phyloP scores from a whole-genome alignment of 306 rosid species.

The Alnus glutinosa region DNA sequence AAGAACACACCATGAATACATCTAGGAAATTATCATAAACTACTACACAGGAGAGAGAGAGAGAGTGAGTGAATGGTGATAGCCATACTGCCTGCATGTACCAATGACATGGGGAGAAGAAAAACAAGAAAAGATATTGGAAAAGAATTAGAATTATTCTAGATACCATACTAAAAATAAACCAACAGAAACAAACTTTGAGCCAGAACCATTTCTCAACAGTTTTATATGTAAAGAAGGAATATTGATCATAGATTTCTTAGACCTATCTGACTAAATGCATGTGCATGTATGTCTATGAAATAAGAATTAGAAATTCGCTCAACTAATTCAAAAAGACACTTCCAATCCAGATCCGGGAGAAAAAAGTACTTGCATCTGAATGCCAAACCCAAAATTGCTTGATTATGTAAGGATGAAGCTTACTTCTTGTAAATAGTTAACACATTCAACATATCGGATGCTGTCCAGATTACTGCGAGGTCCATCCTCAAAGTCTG shows the following conservation, averaged over 20 bases:
- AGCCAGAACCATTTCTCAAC: background rate
- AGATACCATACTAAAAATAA: background rate
- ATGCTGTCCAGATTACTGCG: conserved; percentile 84
- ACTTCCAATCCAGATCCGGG: background rate
- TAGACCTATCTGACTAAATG: background rate
- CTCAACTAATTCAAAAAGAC: background rate
- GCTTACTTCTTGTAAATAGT: conserved; percentile 86
- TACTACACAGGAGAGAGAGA: background rate
- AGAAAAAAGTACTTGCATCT: conserved; percentile 19
- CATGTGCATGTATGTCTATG: background rate
- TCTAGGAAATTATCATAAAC: conserved; percentile 19
- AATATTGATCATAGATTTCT: background rate
- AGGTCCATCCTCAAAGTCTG: conserved; percentile 87
- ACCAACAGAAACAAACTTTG: background rate
- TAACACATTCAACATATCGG: conserved; percentile 82
- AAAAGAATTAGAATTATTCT: background rate
- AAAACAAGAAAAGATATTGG: background rate
- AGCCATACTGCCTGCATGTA: background rate
- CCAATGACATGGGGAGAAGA: background rate
- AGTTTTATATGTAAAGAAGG: background rate
- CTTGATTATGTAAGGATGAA: conserved; percentile 16
- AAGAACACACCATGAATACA: conserved; percentile 29
- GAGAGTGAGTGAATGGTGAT: background rate
- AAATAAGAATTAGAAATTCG: background rate
- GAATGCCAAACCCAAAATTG: conserved; percentile 25